A percentile compares a stretch with the other conserved stretches of the same genome.
phyloP scores from a whole-genome alignment of 73 alveolate species.

The Tetrahymena thermophila region DNA sequence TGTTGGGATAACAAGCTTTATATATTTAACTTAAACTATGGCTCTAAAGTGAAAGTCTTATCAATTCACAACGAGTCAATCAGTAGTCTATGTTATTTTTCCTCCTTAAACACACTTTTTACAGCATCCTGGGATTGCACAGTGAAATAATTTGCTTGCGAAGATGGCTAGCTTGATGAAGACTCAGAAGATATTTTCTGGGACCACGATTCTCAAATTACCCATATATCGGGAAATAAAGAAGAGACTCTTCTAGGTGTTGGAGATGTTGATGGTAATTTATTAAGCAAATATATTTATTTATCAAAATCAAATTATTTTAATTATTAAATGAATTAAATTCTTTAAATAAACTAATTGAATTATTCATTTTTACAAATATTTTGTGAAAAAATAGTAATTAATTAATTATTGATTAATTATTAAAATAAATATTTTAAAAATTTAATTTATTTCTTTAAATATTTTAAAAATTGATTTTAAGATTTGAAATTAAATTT shows the following conservation, averaged over 20 bases:
- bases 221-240: slow-evolving; percentile 16
- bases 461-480: not conserved
- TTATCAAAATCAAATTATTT: too few species aligned
- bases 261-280: slow-evolving; percentile 46
- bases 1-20: slow-evolving; percentile 47
- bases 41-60: slow-evolving; percentile 29
- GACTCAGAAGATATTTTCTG: slow-evolving; percentile 37
- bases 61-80: slow-evolving; percentile 45
- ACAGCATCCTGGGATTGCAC: slow-evolving; percentile 61
- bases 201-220: slow-evolving; percentile 35
- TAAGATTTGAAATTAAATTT: not conserved
- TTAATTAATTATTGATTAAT: too few species aligned
- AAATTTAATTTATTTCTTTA: too few species aligned
- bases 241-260: slow-evolving; percentile 37
- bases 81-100: slow-evolving; percentile 18
- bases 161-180: slow-evolving; percentile 16
- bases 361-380: too few species aligned
- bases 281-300: not conserved
- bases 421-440: too few species aligned
- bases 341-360: too few species aligned
- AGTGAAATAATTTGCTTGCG: slow-evolving; percentile 34
- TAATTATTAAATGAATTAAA: too few species aligned
- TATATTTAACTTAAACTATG: slow-evolving; percentile 43
- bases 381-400: too few species aligned
- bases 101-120: slow-evolving; percentile 6